A percentile compares a stretch with the other conserved stretches of the same genome.
phyloP scores from a whole-genome alignment of 768 basidiomycete genomes.

The Lentinula sp. region DNA sequence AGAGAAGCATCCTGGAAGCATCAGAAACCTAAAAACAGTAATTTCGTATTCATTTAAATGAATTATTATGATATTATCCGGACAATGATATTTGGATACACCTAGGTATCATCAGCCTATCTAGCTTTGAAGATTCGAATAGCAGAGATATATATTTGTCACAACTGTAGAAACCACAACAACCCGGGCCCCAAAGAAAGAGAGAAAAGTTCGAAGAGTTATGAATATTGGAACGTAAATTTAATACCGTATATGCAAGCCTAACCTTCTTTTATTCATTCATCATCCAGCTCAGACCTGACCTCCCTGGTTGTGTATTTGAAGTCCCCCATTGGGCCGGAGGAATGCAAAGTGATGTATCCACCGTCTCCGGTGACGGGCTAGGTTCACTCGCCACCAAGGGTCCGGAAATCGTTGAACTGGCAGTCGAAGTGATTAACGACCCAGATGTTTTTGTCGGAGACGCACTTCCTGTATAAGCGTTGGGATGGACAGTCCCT shows the following conservation, averaged over 20 bases:
- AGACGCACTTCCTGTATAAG: background rate
- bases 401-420: background rate
- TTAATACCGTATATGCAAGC: background rate
- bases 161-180: too few species aligned
- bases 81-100: too few species aligned
- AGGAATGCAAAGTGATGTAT: background rate
- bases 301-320: background rate
- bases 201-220: background rate
- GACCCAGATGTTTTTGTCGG: background rate
- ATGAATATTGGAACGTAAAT: too few species aligned
- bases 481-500: background rate
- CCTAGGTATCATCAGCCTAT: too few species aligned
- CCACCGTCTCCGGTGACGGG: background rate
- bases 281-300: slow-evolving; percentile 7
- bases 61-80: too few species aligned
- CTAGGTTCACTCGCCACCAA: background rate
- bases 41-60: too few species aligned
- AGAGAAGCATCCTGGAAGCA: too few species aligned
- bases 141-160: too few species aligned
- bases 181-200: background rate
- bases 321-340: background rate
- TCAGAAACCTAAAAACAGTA: too few species aligned
- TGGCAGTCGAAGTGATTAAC: background rate
- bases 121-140: too few species aligned
- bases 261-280: background rate